phyloP scores from a whole-genome alignment of 2,329 filamentous ascomycete species.

The Trichoderma pleuroti region DNA sequence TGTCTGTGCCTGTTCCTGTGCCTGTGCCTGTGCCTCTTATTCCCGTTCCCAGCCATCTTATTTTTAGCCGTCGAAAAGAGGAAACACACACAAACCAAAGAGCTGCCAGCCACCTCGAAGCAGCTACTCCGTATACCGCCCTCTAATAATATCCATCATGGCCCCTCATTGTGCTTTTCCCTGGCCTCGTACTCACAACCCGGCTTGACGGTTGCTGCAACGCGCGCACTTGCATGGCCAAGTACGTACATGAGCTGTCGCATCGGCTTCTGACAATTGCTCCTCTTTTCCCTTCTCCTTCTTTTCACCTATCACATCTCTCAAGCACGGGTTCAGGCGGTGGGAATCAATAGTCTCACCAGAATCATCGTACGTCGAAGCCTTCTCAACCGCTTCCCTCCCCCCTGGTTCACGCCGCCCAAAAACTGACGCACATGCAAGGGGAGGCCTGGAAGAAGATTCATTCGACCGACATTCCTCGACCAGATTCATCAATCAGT shows the following conservation, averaged over 20 bases:
- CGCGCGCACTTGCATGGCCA: constrained; percentile 9
- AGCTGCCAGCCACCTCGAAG: constrained; percentile 7
- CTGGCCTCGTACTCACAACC: background rate
- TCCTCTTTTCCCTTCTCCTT: background rate
- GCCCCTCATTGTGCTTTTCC: background rate
- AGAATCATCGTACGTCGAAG: background rate
- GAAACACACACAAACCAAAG: background rate
- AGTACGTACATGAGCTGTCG: constrained; percentile 4
- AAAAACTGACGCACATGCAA: constrained; percentile 14
- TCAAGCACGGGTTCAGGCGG: background rate
- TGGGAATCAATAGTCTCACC: background rate
- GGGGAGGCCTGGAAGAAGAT: background rate
- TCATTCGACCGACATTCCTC: constrained; percentile 12
- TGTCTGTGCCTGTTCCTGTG: background rate
- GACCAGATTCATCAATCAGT: constrained; percentile 14
- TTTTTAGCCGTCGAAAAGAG: background rate
- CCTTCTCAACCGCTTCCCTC: background rate
- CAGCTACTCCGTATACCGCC: constrained; percentile 6
- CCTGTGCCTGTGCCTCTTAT: background rate
- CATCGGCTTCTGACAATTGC: background rate
- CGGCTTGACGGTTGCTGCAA: background rate
- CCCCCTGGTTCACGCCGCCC: constrained; percentile 10
- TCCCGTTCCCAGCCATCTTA: constrained; percentile 10
- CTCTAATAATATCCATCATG: background rate
- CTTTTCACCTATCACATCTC: background rate